Base-by-base conservation (phyloP, 2,329 filamentous ascomycete species). In the Alternaria sp. region DNA sequence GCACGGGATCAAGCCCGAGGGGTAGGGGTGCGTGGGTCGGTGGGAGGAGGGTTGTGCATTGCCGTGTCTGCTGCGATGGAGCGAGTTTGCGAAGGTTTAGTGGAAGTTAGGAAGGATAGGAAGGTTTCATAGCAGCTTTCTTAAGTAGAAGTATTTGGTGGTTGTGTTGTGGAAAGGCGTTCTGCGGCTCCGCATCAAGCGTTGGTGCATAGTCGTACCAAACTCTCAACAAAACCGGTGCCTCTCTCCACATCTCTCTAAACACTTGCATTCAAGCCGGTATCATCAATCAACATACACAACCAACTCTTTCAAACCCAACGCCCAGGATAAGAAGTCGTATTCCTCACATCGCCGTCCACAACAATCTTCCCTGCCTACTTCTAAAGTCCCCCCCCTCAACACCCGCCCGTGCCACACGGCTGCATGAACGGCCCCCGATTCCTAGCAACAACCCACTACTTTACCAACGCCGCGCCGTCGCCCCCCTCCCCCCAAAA, bases 401-500 rank as follows among this genome's bases (percentile, higher is more conserved):
- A 47, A 43, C 52, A 40, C 36, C 36, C 36, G 36, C 55, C 58
- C 30, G 58, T 56, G 54, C 54, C 46, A 47, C 30, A 47, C 45
- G 52, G 58, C 58, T 55, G 58, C 58, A 61, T 57, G 28, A 47
- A 61, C 30, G 58, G 58, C 55, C 30, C 45, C 57, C 52, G 52
- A 46, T 45, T 46, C 51, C 58, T 55, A 57, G 45, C 58, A 61
- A 46, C 45, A 40, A 46, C 28, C 58, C 58, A 55, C 28, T 36
- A 52, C 49, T 40, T 32, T 52, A 40, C 45, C 40, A 13, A 40
- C 49, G 49, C 49, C 49, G 25, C 36, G 12, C 57, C 10, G 44
- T n/a, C 40, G 40, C 58, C 32, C 54, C 54, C 47, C 30, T n/a
- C 40, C 28, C 52, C 32, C 54, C 54, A 30, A 46, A 32, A 23